Percentiles rank a stretch among this genome's conserved stretches.
Evolutionary conservation across 768 basidiomycete species (phyloP).

Genomic region (Lactarius evosmus): DNA sequence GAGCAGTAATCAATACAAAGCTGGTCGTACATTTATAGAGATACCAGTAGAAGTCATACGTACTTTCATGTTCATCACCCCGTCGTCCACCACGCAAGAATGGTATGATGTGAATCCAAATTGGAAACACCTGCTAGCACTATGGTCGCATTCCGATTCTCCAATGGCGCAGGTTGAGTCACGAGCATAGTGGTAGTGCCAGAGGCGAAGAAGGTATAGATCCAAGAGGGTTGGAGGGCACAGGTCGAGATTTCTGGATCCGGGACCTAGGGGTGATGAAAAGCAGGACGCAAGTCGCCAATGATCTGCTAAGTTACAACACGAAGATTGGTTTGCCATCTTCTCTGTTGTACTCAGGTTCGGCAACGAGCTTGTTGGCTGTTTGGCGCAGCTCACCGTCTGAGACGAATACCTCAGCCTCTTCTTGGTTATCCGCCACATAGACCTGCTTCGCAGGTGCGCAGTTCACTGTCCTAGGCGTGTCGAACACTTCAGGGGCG

Average conservation of each 20-base stretch:
- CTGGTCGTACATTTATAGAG: too few relatives aligned
- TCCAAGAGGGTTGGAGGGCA: conserved; percentile 66
- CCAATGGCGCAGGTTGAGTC: conserved; percentile 52
- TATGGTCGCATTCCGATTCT: conserved; percentile 50
- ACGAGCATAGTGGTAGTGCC: conserved; percentile 76
- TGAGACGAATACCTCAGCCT: conserved; percentile 53
- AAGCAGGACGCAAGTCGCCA: conserved; percentile 53
- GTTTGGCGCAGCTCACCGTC: conserved; percentile 75
- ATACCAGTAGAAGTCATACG: too few relatives aligned
- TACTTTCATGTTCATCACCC: conserved; percentile 27
- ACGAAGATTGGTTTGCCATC: conserved; percentile 65
- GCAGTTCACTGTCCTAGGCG: conserved; percentile 17
- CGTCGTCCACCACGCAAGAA: conserved; percentile 25
- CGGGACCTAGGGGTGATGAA: conserved; percentile 1
- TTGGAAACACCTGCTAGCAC: conserved; percentile 43
- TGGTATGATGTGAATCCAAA: conserved; percentile 28
- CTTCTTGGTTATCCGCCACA: neutral
- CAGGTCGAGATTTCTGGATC: conserved; percentile 68
- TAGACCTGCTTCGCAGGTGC: neutral
- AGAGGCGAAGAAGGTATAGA: conserved; percentile 66
- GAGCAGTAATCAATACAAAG: too few relatives aligned
- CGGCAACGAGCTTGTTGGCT: conserved; percentile 58
- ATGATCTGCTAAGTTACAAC: conserved; percentile 67
- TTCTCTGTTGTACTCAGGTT: conserved; percentile 42
- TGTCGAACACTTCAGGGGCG: conserved; percentile 28